Evolutionary conservation across 768 basidiomycete species (phyloP).

Genomic region (Mycena vitilis): DNA sequence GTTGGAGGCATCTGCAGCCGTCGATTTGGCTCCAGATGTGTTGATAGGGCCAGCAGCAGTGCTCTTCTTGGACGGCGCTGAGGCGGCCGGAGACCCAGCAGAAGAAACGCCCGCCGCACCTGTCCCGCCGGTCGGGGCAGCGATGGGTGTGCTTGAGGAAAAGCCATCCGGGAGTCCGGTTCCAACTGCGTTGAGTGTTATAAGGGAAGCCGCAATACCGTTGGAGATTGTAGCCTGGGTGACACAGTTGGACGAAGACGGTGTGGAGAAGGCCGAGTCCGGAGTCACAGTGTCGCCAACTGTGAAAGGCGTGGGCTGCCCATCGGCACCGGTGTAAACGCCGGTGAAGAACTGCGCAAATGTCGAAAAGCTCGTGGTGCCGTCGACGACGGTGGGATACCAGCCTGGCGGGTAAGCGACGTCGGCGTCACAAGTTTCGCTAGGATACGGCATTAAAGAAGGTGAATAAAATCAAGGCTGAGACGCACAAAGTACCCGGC

Average conservation of each 20-base stretch:
- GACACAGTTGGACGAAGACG: constrained; percentile 55
- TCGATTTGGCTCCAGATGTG: constrained; percentile 1
- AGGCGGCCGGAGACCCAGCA: too few relatives aligned
- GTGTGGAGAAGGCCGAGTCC: constrained; percentile 47
- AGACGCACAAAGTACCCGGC: constrained; percentile 54
- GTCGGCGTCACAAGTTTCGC: constrained; percentile 58
- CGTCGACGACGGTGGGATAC: constrained; percentile 55
- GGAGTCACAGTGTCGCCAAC: constrained; percentile 55
- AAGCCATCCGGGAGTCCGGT: constrained; percentile 17
- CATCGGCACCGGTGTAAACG: constrained; percentile 43
- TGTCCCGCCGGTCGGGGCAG: not conserved
- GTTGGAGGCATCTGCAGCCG: not conserved
- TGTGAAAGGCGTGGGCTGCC: constrained; percentile 46
- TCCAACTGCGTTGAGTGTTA: constrained; percentile 20
- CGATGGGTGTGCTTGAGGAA: constrained; percentile 12
- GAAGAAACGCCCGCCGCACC: not conserved
- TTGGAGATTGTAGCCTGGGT: constrained; percentile 52
- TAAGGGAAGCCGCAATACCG: constrained; percentile 46
- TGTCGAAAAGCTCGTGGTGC: constrained; percentile 53
- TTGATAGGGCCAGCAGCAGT: not conserved
- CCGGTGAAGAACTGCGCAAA: constrained; percentile 59
- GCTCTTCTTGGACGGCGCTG: not conserved
- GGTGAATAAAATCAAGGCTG: not conserved
- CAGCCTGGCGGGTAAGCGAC: constrained; percentile 61
- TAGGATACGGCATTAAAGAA: constrained; percentile 19